A percentile compares a stretch with the other conserved stretches of the same genome.
These are phyloP conservation scores for Oryza meridionalis DNA, from an alignment of 176 grass and related monocot species.

Conservation along the genomic window DNA sequence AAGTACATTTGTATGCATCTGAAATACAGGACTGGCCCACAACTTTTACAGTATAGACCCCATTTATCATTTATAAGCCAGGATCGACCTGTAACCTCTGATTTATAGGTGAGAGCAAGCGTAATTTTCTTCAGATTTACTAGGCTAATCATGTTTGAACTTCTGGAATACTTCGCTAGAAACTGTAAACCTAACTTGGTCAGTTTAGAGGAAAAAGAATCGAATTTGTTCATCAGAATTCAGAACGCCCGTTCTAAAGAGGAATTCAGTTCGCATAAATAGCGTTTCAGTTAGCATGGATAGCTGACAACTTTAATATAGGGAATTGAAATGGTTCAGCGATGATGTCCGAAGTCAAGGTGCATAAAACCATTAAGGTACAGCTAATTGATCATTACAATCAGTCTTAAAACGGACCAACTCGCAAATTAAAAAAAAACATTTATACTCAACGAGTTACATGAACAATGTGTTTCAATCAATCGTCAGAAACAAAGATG, in stretches of 20 bases:
- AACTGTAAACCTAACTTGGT: background rate
- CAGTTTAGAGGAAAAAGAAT: background rate
- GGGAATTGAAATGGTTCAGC: no score
- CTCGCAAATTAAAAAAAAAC: background rate
- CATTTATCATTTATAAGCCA: no score
- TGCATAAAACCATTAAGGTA: background rate
- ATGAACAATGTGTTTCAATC: conserved; percentile 32
- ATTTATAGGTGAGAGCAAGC: no score
- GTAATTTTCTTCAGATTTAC: no score
- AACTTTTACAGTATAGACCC: no score
- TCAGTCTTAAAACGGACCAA: conserved; percentile 27
- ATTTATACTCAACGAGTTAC: conserved; percentile 36
- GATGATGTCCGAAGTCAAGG: background rate
- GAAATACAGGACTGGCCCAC: no score
- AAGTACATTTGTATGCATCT: no score
- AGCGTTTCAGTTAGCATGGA: background rate
- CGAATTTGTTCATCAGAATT: no score
- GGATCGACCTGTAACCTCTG: no score
- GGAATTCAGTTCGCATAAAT: background rate
- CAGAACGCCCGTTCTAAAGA: no score
- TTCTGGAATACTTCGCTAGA: background rate
- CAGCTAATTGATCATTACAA: conserved; percentile 20
- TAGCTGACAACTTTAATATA: no score
- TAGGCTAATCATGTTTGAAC: background rate
- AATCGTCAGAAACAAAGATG: background rate